Evolutionary conservation across 2,329 filamentous ascomycete genomes (phyloP).

Genomic region (Cryphonectria parasitica): DNA sequence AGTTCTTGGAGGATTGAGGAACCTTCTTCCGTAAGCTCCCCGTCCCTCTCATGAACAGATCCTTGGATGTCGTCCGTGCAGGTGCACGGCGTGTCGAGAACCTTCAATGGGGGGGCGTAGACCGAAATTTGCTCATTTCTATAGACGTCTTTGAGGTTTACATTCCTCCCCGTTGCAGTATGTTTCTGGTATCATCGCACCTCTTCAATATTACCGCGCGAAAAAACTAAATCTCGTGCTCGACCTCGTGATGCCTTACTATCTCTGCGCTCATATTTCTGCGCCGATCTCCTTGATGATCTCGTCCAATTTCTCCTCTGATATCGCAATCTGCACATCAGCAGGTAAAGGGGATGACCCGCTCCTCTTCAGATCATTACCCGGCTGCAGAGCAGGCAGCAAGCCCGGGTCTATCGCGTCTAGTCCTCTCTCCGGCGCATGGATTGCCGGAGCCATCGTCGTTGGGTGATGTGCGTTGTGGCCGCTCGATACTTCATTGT

Average conservation of each 20-base stretch:
- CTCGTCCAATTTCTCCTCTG: slow-evolving; percentile 26
- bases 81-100: background rate
- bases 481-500: slow-evolving; percentile 1
- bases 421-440: slow-evolving; percentile 22
- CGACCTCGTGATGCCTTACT: background rate
- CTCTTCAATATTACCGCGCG: background rate
- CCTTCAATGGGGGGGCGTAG: background rate
- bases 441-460: slow-evolving; percentile 1
- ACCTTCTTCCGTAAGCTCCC: background rate
- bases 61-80: background rate
- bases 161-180: background rate
- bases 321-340: slow-evolving; percentile 26
- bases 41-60: too few relatives aligned
- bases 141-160: background rate
- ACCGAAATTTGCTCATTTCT: background rate
- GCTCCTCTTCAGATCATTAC: slow-evolving; percentile 11
- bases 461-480: slow-evolving; percentile 3
- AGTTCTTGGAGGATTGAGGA: background rate
- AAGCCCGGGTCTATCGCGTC: slow-evolving; percentile 27
- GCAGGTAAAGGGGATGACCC: slow-evolving; percentile 16
- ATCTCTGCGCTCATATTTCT: background rate
- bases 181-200: background rate
- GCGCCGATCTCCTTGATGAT: slow-evolving; percentile 17
- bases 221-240: background rate
- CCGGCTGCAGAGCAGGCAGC: slow-evolving; percentile 17